Evolutionary conservation across 208 protist species (phyloP).

Genomic region (Leishmania gerbilli): DNA sequence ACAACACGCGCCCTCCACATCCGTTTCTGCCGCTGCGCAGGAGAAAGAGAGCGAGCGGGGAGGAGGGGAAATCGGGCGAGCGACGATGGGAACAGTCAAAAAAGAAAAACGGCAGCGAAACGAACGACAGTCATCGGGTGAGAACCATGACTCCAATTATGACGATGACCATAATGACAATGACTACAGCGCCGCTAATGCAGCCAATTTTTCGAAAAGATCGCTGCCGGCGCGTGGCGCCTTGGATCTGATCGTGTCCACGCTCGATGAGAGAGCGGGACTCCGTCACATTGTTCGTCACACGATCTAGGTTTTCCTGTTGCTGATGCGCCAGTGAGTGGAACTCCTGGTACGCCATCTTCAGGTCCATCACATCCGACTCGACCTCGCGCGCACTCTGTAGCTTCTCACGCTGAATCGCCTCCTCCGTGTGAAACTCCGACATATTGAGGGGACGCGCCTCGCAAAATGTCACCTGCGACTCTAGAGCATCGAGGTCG

Average conservation of each 20-base stretch:
- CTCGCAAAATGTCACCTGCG: constrained; percentile 45
- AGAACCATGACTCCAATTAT: constrained; percentile 52
- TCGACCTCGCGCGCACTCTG: constrained; percentile 72
- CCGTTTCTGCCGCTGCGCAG: background rate
- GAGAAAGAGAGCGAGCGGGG: background rate
- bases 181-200: constrained; percentile 49
- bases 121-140: constrained; percentile 9
- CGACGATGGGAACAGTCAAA: background rate
- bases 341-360: constrained; percentile 77
- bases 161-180: constrained; percentile 53
- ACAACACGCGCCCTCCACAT: background rate
- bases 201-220: constrained; percentile 71
- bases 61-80: background rate
- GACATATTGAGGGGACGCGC: constrained; percentile 57
- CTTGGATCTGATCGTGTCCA: constrained; percentile 60
- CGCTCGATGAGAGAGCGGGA: constrained; percentile 61
- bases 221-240: constrained; percentile 52
- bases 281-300: constrained; percentile 56
- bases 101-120: background rate
- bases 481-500: constrained; percentile 23
- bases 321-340: constrained; percentile 72
- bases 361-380: constrained; percentile 74
- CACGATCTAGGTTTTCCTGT: constrained; percentile 55
- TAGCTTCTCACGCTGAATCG: constrained; percentile 72
- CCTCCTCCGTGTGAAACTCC: constrained; percentile 73